These are phyloP conservation scores for Aureobasidium pullulans DNA, from an alignment of 2,329 filamentous ascomycete species.

Conservation along the genomic window DNA sequence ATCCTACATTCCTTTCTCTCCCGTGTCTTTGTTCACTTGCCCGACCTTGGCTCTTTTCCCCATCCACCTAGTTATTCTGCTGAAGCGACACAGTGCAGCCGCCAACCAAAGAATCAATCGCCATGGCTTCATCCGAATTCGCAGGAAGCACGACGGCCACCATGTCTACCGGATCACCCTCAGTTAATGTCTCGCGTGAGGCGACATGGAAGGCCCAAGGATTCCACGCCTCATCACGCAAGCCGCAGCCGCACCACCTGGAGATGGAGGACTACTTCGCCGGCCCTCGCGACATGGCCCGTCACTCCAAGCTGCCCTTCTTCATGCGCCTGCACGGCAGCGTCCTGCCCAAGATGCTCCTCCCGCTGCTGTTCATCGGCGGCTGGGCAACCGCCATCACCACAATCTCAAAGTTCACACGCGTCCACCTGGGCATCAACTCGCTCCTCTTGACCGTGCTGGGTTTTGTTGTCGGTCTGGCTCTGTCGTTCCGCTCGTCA, in stretches of 20 bases:
- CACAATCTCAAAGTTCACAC: constrained; percentile 40
- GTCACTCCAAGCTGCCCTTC: constrained; percentile 69
- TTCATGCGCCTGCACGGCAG: constrained; percentile 71
- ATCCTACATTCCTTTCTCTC: background rate
- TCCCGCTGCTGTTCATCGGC: constrained; percentile 57
- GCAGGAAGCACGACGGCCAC: constrained; percentile 8
- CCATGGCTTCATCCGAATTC: constrained; percentile 8
- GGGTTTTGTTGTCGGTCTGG: constrained; percentile 73
- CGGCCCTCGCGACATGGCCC: constrained; percentile 61
- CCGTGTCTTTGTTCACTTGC: background rate
- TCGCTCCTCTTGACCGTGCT: constrained; percentile 67
- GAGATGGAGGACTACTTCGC: constrained; percentile 26
- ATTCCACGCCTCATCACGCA: constrained; percentile 8
- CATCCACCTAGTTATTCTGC: background rate
- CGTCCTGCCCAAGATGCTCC: constrained; percentile 64
- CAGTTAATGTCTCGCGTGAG: constrained; percentile 11
- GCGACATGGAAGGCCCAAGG: constrained; percentile 10
- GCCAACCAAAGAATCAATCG: background rate
- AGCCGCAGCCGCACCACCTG: constrained; percentile 18
- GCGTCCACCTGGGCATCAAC: constrained; percentile 49
- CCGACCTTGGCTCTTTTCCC: background rate
- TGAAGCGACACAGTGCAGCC: background rate
- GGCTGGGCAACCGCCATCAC: constrained; percentile 62
- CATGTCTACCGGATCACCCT: constrained; percentile 6
- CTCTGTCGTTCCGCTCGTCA: constrained; percentile 69